These are phyloP conservation scores for Citrus mangshanensis DNA, from an alignment of 345 rosid genomes.

Conservation along the genomic window DNA sequence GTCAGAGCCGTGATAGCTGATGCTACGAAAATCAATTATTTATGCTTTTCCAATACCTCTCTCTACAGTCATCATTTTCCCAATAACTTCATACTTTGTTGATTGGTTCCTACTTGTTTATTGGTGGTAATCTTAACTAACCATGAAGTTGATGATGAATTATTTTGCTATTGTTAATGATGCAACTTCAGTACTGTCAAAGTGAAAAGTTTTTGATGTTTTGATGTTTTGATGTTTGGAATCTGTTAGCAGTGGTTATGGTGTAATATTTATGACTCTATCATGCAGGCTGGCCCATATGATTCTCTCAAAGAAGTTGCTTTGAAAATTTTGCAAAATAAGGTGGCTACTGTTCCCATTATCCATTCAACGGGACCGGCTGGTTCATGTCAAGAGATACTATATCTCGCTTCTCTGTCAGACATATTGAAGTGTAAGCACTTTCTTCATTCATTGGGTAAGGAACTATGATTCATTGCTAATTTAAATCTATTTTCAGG, in stretches of 20 bases:
- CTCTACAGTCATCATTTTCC: background rate
- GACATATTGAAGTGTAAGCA: constrained; percentile 84
- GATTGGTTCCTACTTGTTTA: background rate
- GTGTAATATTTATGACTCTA: constrained; percentile 4
- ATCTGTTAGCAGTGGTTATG: background rate
- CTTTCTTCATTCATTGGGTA: constrained; percentile 19
- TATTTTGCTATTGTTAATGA: background rate
- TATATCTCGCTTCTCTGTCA: constrained; percentile 91
- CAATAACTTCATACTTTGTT: background rate
- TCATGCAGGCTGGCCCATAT: constrained; percentile 82
- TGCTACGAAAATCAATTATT: background rate
- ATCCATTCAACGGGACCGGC: constrained; percentile 50
- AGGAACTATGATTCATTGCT: constrained; percentile 19
- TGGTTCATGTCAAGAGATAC: constrained; percentile 72
- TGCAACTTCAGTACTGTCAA: background rate
- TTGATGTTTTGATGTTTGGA: background rate
- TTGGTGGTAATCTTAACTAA: background rate
- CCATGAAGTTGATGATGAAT: background rate
- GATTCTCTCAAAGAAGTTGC: constrained; percentile 85
- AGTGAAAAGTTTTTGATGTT: background rate
- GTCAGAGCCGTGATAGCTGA: background rate
- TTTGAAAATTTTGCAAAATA: constrained; percentile 70
- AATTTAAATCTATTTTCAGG: constrained; percentile 50
- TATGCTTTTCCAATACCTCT: background rate
- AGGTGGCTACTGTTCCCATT: constrained; percentile 79